A percentile compares a stretch with the other conserved stretches of the same genome.
Conservation (phyloP, 1,284 basidiomycete genomes). For the Ganoderma sinense region DNA sequence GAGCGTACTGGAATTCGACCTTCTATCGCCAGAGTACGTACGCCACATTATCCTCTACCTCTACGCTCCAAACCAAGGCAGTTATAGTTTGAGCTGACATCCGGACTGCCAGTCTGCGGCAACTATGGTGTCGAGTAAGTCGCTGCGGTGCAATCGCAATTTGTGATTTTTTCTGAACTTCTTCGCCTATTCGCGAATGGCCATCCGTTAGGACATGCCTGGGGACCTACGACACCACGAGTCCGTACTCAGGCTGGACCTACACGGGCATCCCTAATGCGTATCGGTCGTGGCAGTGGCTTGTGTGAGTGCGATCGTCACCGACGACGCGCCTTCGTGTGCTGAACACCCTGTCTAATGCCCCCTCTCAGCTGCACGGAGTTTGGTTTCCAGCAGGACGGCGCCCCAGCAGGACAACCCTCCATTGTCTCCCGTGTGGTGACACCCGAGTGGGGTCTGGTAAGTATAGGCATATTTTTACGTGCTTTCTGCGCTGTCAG, state of each 20-base stretch:
- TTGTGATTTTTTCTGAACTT: too few species aligned
- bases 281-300: slow-evolving; percentile 63
- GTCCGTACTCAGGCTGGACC: slow-evolving; percentile 54
- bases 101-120: slow-evolving; percentile 48
- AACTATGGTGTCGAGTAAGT: slow-evolving; percentile 47
- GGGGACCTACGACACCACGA: slow-evolving; percentile 58
- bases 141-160: too few species aligned
- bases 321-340: too few species aligned
- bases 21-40: slow-evolving; percentile 51
- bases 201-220: slow-evolving; percentile 60
- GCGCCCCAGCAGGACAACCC: slow-evolving; percentile 55
- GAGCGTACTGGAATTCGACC: slow-evolving; percentile 55
- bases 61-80: background rate
- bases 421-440: slow-evolving; percentile 62
- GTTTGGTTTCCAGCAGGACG: slow-evolving; percentile 65
- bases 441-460: slow-evolving; percentile 60
- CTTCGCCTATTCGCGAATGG: too few species aligned
- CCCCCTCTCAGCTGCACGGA: slow-evolving; percentile 60
- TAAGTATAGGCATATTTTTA: slow-evolving; percentile 38
- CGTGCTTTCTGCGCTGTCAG: slow-evolving; percentile 28
- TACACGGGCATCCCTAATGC: slow-evolving; percentile 57
- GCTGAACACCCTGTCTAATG: background rate
- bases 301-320: slow-evolving; percentile 47
- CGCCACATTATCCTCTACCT: background rate
- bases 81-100: slow-evolving; percentile 4